Evolutionary conservation across 768 basidiomycete species (phyloP).

Genomic region (Lactifluus pinguis): DNA sequence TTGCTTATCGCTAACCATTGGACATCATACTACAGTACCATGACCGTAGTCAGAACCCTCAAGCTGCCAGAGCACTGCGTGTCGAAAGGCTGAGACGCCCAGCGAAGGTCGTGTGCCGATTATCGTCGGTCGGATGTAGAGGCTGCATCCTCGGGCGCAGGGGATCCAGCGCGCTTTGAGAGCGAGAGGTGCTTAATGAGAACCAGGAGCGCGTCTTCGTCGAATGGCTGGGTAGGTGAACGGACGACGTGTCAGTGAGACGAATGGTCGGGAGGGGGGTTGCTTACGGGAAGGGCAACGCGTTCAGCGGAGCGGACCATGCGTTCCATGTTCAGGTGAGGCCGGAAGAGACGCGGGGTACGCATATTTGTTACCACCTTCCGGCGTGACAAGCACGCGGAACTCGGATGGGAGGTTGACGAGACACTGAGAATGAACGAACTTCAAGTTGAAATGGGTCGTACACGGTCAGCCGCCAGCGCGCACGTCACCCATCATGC

Average conservation of each 20-base stretch:
- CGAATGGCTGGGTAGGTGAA: slow-evolving; percentile 28
- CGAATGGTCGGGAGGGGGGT: not conserved
- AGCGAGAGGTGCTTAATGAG: slow-evolving; percentile 55
- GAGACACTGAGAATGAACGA: no score
- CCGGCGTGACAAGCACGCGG: no score
- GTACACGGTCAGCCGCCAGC: no score
- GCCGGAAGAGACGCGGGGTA: slow-evolving; percentile 69
- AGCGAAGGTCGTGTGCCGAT: slow-evolving; percentile 43
- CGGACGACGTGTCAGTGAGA: not conserved
- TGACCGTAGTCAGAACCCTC: no score
- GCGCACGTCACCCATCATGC: no score
- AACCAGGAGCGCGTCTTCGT: slow-evolving; percentile 37
- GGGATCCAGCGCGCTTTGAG: slow-evolving; percentile 87
- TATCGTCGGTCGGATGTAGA: slow-evolving; percentile 82
- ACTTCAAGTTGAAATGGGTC: no score
- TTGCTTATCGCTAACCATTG: no score
- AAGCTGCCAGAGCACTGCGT: slow-evolving; percentile 75
- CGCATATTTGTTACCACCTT: no score
- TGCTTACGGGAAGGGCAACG: slow-evolving; percentile 25
- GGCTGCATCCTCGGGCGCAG: slow-evolving; percentile 54
- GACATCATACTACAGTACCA: no score
- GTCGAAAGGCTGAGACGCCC: slow-evolving; percentile 65
- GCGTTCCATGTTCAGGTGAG: slow-evolving; percentile 78
- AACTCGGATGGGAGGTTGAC: no score
- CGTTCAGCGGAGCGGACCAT: slow-evolving; percentile 61